Evolutionary conservation across 306 rosid species (phyloP).

Genomic region (Prunus dulcis): DNA sequence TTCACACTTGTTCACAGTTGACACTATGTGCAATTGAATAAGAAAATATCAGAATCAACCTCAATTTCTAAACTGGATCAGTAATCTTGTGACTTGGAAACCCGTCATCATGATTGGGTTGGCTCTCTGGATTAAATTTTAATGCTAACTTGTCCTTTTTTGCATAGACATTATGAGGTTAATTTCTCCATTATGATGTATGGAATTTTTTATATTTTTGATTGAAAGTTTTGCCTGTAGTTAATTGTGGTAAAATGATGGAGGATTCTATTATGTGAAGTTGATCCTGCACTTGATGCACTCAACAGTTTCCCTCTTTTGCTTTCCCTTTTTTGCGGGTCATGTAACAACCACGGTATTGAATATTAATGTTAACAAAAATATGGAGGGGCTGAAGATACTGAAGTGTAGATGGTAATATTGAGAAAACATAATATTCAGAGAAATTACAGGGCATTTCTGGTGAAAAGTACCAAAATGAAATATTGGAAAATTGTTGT

Average conservation of each 20-base stretch:
- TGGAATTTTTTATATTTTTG: neutral
- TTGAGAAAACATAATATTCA: neutral
- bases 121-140: neutral
- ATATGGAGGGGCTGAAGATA: neutral
- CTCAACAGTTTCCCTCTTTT: neutral
- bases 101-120: neutral
- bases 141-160: neutral
- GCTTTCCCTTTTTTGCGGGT: neutral
- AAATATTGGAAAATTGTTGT: neutral
- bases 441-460: neutral
- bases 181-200: neutral
- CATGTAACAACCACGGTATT: neutral
- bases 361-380: neutral
- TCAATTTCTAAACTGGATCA: neutral
- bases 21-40: neutral
- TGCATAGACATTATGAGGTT: neutral
- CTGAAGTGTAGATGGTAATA: neutral
- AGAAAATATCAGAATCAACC: neutral
- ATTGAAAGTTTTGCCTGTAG: neutral
- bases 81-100: neutral
- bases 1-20: neutral
- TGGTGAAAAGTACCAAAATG: neutral
- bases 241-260: neutral
- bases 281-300: neutral
- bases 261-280: neutral